phyloP scores from a whole-genome alignment of 2,329 filamentous ascomycete species.

The Zymoseptoria ardabiliae region DNA sequence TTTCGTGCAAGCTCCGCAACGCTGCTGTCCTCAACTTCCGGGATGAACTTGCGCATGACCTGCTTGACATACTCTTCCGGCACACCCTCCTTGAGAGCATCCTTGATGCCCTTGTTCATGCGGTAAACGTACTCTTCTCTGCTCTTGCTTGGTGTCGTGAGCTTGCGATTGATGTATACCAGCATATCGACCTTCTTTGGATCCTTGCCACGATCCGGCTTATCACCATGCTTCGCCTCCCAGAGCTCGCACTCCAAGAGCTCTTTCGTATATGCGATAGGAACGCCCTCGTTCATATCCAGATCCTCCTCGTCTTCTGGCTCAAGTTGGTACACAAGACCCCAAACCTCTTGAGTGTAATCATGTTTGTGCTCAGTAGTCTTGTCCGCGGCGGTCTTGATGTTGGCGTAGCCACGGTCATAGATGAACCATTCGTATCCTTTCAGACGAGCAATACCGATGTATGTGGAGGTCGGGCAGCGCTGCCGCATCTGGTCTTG shows the following conservation, averaged over 20 bases:
- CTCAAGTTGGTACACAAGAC: conserved; percentile 49
- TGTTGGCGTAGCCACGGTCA: conserved; percentile 59
- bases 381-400: conserved; percentile 29
- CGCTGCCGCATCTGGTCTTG: conserved; percentile 56
- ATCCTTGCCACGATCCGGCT: conserved; percentile 21
- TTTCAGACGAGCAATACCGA: conserved; percentile 51
- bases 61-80: conserved; percentile 48
- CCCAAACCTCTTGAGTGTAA: conserved; percentile 44
- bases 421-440: conserved; percentile 62
- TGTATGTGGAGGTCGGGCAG: conserved; percentile 49
- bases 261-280: conserved; percentile 52
- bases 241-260: conserved; percentile 40
- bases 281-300: conserved; percentile 57
- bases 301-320: conserved; percentile 45
- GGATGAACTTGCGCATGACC: conserved; percentile 49
- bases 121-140: conserved; percentile 53
- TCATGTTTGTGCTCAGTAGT: conserved; percentile 1
- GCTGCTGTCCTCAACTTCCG: conserved; percentile 22
- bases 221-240: conserved; percentile 17
- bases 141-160: conserved; percentile 36
- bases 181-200: conserved; percentile 36
- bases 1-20: conserved; percentile 28
- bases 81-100: conserved; percentile 50
- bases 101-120: conserved; percentile 57
- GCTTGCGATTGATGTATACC: conserved; percentile 52